These are phyloP conservation scores for Candida sp. DNA, from an alignment of 1,139 yeast genomes.

Conservation along the genomic window DNA sequence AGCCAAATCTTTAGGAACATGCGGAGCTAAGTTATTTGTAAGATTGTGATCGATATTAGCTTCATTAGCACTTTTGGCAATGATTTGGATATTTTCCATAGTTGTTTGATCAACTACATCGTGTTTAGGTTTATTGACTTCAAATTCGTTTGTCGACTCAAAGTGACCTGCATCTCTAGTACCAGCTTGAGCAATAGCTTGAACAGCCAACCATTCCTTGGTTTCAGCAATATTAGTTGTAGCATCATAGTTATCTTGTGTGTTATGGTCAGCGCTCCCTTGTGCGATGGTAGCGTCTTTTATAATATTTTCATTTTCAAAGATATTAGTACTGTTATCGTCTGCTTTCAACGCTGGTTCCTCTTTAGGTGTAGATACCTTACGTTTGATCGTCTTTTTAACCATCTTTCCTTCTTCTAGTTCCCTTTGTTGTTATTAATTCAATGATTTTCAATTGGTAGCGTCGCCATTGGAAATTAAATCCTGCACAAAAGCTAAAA, in stretches of 20 bases:
- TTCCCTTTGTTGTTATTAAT: not conserved
- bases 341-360: not conserved
- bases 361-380: not conserved
- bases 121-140: not conserved
- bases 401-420: not conserved
- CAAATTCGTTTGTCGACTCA: not conserved
- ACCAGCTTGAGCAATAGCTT: slow-evolving; percentile 3
- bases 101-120: not conserved
- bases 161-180: slow-evolving; percentile 5
- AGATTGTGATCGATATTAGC: not conserved
- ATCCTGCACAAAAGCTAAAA: not conserved
- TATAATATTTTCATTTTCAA: not conserved
- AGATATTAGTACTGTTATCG: not conserved
- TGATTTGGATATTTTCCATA: slow-evolving; percentile 1
- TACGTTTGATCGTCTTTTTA: not conserved
- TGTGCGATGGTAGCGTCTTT: slow-evolving; percentile 2
- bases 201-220: slow-evolving; percentile 1
- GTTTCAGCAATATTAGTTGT: not conserved
- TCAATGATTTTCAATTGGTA: not conserved
- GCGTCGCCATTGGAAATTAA: not conserved
- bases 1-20: not conserved
- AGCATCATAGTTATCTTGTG: not conserved
- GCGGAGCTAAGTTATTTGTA: not conserved
- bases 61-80: slow-evolving; percentile 2
- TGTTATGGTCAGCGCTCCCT: slow-evolving; percentile 1